Base-by-base conservation (phyloP, 2,329 filamentous ascomycete species). In the Teratosphaeria epicoccoides region DNA sequence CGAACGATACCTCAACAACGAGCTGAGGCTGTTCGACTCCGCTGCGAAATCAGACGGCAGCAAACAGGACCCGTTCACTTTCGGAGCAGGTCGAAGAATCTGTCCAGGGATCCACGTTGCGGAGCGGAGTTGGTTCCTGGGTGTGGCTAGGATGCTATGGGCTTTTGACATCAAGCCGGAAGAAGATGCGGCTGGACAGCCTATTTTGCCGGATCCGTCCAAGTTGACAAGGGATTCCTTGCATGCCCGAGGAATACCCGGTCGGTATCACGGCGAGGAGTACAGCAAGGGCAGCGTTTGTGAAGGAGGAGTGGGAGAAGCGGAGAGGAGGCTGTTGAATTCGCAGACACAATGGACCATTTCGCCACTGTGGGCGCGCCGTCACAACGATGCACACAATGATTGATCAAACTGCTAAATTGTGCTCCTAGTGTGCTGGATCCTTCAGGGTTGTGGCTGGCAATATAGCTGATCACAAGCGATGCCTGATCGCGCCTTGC, bases 131-230 rank as follows among this genome's bases (percentile, higher is more conserved):
- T 49, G 65, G 9, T 62, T 59, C 33, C 54, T 65, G 11, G 62
- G 68, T 4, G 68, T 75, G 24, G 70, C 71, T 14, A 66, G 70
- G n/a, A 65, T 75, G n/a, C 68, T 72, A 0, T 75, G 72, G 72
- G 58, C 73, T 11, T 74, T 74, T 61, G 55, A 73, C 44, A 67
- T 74, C n/a, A 44, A 53, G 33, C 60, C 65, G 0, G 51, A 61
- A 1, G 56, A 57, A 11, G 66, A 70, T 53, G 55, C 22, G 1
- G 24, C 59, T 2, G 70, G 71, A 1, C 60, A 58, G 44, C 57
- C 56, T 2, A 67, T 74, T 17, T 29, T 70, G 0, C 70, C 71
- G 0, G 67, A 73, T 47, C 61, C 59, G 4, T 69, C 72, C 25
- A 65, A 63, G 24, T 55, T 73, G 46, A 73, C 69, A 71, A 56